Evolutionary conservation across 768 basidiomycete genomes (phyloP).

Genomic region (Trametes gibbosa): DNA sequence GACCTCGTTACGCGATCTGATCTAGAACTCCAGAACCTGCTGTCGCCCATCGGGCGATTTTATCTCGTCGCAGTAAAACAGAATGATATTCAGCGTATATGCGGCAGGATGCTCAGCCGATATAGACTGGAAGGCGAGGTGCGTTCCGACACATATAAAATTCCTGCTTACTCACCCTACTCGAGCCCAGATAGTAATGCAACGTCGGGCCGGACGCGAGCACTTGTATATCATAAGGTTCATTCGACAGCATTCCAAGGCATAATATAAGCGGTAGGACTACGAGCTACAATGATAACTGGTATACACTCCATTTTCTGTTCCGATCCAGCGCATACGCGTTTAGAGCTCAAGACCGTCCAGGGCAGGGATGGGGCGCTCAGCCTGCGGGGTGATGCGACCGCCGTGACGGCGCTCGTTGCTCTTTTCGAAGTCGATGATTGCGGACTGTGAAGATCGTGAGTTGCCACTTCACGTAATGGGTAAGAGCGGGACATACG

Average conservation of each 20-base stretch:
- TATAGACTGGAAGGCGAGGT: conserved; percentile 64
- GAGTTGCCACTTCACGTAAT: background rate
- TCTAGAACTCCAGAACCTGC: conserved; percentile 45
- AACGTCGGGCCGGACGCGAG: conserved; percentile 83
- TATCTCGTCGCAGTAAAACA: conserved; percentile 89
- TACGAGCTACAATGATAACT: conserved; percentile 8
- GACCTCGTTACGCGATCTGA: conserved; percentile 21
- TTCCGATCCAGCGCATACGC: background rate
- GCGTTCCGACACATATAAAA: conserved; percentile 16
- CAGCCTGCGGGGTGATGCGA: conserved; percentile 80
- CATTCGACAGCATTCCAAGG: conserved; percentile 23
- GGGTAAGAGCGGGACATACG: conserved; percentile 39
- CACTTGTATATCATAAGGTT: conserved; percentile 73
- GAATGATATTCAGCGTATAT: conserved; percentile 75
- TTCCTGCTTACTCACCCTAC: background rate
- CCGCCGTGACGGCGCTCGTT: conserved; percentile 73
- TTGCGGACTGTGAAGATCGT: conserved; percentile 52
- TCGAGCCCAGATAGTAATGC: conserved; percentile 58
- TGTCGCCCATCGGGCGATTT: conserved; percentile 72
- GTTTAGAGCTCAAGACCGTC: conserved; percentile 31
- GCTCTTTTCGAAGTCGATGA: conserved; percentile 66
- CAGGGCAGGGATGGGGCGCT: conserved; percentile 66
- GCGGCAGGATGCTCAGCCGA: conserved; percentile 51
- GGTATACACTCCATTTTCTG: conserved; percentile 1
- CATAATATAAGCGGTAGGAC: conserved; percentile 2